Conservation (phyloP, 306 rosid genomes). For the Malus fusca region DNA sequence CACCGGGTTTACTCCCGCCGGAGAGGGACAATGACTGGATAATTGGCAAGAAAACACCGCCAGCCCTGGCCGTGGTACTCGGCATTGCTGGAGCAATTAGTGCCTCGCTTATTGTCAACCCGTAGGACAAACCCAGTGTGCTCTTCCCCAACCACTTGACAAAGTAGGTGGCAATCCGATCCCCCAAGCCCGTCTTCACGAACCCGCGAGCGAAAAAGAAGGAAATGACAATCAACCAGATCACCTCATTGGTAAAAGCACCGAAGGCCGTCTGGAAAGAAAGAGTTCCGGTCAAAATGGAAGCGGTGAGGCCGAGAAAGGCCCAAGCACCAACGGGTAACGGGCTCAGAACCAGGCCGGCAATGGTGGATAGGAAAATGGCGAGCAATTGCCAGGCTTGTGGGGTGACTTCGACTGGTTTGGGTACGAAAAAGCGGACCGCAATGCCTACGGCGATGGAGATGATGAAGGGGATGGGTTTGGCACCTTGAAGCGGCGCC, state of each 20-base stretch:
- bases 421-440: conserved; percentile 60
- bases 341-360: conserved; percentile 82
- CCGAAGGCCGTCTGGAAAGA: conserved; percentile 60
- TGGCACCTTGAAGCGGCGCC: conserved; percentile 43
- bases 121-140: conserved; percentile 80
- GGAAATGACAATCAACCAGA: conserved; percentile 91
- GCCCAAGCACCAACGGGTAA: conserved; percentile 99
- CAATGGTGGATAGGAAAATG: conserved; percentile 76
- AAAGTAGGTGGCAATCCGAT: conserved; percentile 82
- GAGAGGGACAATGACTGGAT: conserved; percentile 78
- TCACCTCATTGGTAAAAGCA: conserved; percentile 88
- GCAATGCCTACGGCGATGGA: conserved; percentile 55
- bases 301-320: conserved; percentile 56
- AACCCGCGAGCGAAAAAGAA: conserved; percentile 97
- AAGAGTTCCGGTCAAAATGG: conserved; percentile 61
- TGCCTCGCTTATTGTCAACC: conserved; percentile 76
- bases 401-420: conserved; percentile 55
- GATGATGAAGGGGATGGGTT: conserved; percentile 50
- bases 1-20: conserved; percentile 66
- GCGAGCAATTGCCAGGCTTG: conserved; percentile 91
- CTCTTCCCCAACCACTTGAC: conserved; percentile 88
- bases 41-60: conserved; percentile 90
- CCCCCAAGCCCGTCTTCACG: conserved; percentile 87
- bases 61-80: conserved; percentile 91
- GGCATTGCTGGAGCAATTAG: conserved; percentile 98